Evolutionary conservation across 768 basidiomycete species (phyloP).

Genomic region (Boletellus emodensis): DNA sequence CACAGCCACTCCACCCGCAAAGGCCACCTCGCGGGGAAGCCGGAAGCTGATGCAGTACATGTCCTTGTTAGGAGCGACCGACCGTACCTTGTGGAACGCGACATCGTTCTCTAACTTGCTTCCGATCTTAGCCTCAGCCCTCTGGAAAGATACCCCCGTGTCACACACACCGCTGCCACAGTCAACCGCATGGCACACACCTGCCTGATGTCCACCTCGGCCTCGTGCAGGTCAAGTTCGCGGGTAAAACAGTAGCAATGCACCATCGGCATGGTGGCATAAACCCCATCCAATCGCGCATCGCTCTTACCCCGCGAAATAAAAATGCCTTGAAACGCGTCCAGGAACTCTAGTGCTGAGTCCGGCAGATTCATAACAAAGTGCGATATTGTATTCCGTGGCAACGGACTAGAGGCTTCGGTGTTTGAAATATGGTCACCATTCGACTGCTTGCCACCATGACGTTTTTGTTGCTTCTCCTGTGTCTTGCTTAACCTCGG

Average conservation of each 20-base stretch:
- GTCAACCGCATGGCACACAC: conserved; percentile 42
- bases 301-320: conserved; percentile 31
- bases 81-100: conserved; percentile 73
- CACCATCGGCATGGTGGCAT: conserved; percentile 71
- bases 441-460: conserved; percentile 27
- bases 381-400: conserved; percentile 65
- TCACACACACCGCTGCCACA: conserved; percentile 5
- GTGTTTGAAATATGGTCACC: background rate
- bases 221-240: conserved; percentile 63
- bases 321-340: conserved; percentile 79
- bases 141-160: conserved; percentile 39
- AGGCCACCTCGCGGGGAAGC: conserved; percentile 48
- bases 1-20: conserved; percentile 14
- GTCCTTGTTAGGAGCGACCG: conserved; percentile 93
- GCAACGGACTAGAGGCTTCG: conserved; percentile 19
- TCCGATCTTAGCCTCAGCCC: conserved; percentile 67
- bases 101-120: conserved; percentile 46
- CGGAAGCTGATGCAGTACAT: conserved; percentile 97
- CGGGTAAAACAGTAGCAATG: conserved; percentile 97
- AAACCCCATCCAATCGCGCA: conserved; percentile 43
- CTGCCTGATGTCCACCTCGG: conserved; percentile 74
- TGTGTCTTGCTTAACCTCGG: conserved; percentile 33
- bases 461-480: conserved; percentile 45
- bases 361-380: conserved; percentile 99
- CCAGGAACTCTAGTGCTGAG: conserved; percentile 84